A percentile compares a stretch with the other conserved stretches of the same genome.
These are phyloP conservation scores for Dalbergia cochinchinensis DNA, from an alignment of 306 rosid species.

Conservation along the genomic window DNA sequence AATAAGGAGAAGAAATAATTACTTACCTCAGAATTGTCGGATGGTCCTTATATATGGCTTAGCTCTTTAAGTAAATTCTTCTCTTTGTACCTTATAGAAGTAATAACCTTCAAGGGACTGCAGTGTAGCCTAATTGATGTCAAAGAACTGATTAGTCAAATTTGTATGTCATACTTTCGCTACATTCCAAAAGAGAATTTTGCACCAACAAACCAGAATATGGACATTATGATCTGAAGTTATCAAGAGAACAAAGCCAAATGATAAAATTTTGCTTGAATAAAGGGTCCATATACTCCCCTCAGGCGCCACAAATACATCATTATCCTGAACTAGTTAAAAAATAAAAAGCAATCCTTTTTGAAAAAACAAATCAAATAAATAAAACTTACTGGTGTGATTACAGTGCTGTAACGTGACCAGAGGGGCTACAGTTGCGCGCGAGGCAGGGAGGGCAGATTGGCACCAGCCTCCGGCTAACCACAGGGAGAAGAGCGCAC, in stretches of 20 bases:
- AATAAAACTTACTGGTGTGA: too few relatives aligned
- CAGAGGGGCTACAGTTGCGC: too few relatives aligned
- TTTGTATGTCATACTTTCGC: background rate
- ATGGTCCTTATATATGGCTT: too few relatives aligned
- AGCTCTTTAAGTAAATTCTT: too few relatives aligned
- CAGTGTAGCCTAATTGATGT: slow-evolving; percentile 22
- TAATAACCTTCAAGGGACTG: too few relatives aligned
- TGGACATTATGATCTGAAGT: background rate
- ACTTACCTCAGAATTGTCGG: too few relatives aligned
- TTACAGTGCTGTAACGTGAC: too few relatives aligned
- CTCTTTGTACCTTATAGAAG: too few relatives aligned
- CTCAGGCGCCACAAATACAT: slow-evolving; percentile 6
- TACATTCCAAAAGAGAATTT: background rate
- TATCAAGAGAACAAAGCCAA: slow-evolving; percentile 31
- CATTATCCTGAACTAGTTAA: slow-evolving; percentile 12
- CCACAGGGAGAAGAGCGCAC: too few relatives aligned
- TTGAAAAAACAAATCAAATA: background rate
- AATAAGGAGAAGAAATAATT: too few relatives aligned
- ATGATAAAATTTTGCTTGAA: slow-evolving; percentile 11
- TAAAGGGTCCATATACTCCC: slow-evolving; percentile 11
- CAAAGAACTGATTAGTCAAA: slow-evolving; percentile 13
- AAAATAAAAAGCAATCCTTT: slow-evolving; percentile 6
- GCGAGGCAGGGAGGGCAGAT: too few relatives aligned
- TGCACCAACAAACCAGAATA: slow-evolving; percentile 21
- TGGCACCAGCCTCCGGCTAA: too few relatives aligned